Base-by-base conservation (phyloP, 495 filamentous ascomycete species). In the Trichoderma virens region DNA sequence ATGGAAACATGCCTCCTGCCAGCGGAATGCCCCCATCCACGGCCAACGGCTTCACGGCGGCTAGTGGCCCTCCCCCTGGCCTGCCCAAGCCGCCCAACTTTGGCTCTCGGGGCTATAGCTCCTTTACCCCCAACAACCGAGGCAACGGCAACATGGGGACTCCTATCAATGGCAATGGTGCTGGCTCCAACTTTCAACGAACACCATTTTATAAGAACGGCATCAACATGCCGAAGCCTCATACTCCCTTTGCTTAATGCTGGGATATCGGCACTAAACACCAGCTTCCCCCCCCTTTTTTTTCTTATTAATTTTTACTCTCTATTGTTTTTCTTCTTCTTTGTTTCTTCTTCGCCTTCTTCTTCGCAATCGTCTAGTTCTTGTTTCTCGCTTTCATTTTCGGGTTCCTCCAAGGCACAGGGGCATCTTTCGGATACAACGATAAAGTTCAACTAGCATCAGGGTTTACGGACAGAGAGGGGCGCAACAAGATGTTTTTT, bases 61-160 rank as follows among this genome's bases (percentile, higher is more conserved):
- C 88, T 6, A 91, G 78, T 71, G 88, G 90, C 7, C 90, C 90
- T 27, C 90, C 90, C 6, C 90, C 90, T 0, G 90, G 90, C 0
- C 79, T 93, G 43, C 64, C 83, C 2, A 85, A 84, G 35, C 90
- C 90, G 11, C 90, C 90, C 23, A 89, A 89, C 32, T 78, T 90
- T 30, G 75, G 75, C 30, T 75, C 81, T 60, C 73, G 71, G 66
- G 74, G 80, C 67, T 59, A 76, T 31, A 43, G 69, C 69, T 69
- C 73, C 66, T 35, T 67, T 59, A 54, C 68, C 68, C 62, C 65
- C 68, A 25, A 25, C 27, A 30, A 16, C 62, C 18, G 6, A 4
- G 56, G 9, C 59, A 56, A 7, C 51, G 28, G 11, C 25, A 30
- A 5, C 23, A 14, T 56, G 14, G 11, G 25, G 25, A 27, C 23